A percentile compares a stretch with the other conserved stretches of the same genome.
Conservation (phyloP, 768 basidiomycete genomes). For the Sistotremastrum suecicum region DNA sequence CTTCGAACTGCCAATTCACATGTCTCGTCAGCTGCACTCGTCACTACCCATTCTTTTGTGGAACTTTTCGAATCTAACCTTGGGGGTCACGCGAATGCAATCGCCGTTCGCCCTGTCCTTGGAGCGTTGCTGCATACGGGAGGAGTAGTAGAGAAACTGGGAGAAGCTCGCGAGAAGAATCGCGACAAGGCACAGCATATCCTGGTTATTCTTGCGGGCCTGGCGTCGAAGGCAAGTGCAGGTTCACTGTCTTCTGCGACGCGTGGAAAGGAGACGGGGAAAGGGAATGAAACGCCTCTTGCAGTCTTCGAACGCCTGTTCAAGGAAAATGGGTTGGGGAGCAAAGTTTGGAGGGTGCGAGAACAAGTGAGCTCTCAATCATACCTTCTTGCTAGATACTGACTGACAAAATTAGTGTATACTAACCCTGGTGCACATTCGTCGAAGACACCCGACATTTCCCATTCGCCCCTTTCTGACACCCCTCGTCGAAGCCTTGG, state of each 20-base stretch:
- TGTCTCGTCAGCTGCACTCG: constrained; percentile 58
- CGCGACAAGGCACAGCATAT: constrained; percentile 64
- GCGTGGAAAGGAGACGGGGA: constrained; percentile 25
- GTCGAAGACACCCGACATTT: constrained; percentile 55
- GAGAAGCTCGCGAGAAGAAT: constrained; percentile 57
- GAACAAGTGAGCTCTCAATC: constrained; percentile 55
- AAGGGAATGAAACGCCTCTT: constrained; percentile 56
- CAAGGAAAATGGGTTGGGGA: constrained; percentile 56
- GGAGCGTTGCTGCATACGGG: constrained; percentile 58
- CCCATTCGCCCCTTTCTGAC: constrained; percentile 74
- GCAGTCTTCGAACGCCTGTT: constrained; percentile 57
- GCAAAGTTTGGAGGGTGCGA: constrained; percentile 76
- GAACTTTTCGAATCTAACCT: constrained; percentile 21
- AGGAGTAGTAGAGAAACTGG: constrained; percentile 71
- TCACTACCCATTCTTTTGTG: constrained; percentile 31
- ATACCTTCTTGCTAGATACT: background rate
- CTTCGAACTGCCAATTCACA: constrained; percentile 75
- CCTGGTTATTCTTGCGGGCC: constrained; percentile 59
- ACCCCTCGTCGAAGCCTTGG: constrained; percentile 67
- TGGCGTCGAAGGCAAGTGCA: constrained; percentile 47
- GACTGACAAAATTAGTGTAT: constrained; percentile 25
- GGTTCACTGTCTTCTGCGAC: constrained; percentile 29
- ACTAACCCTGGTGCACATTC: constrained; percentile 56
- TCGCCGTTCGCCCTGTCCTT: constrained; percentile 53
- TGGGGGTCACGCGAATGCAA: constrained; percentile 34